Base-by-base conservation (phyloP, 2,329 filamentous ascomycete species). In the Aspergillus phoenicis region DNA sequence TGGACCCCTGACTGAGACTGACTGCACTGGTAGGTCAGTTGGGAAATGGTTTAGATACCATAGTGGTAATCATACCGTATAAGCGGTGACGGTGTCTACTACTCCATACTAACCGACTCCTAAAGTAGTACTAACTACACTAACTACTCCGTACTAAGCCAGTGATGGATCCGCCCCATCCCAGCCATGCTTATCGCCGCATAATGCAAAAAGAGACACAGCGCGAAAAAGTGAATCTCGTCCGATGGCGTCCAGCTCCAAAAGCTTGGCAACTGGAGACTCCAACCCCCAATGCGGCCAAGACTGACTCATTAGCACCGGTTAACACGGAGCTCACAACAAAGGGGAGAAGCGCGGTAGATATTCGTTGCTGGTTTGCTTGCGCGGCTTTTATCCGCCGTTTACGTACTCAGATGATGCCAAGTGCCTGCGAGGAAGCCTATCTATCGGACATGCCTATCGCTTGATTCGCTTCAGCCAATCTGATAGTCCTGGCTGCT, bases 261-360 rank as follows among this genome's bases (percentile, higher is more conserved):
- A 56, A 56, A 56, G 53, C 53, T 56, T 56, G 53, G 53, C 53
- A 56, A 56, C 53, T 22, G 30, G 26, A 47, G 53, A 24, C 39
- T 56, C 28, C 41, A 45, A 39, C 38, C 22, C 51, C 36, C 22
- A 28, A 17, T 15, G 24, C 52, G 52, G 47, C 39, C 53, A 33
- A 56, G 53, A 33, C 26, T 11, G 53, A 47, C 22, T 56, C 53
- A 47, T 56, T 47, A 56, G 39, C 30, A 15, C 17, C 20, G 38
- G 52, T 33, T 30, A 33, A 17, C 39, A 45, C 39, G 53, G 39
- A 8, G 39, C 22, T 52, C 24, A 43, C 52, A 11, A 49, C 45
- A 30, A n/a, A n/a, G 11, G 22, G 30, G 51, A 45, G 24, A 13
- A 43, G 17, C 22, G 36, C 22, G 41, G 33, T 22, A 41, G 33